A percentile compares a stretch with the other conserved stretches of the same genome.
phyloP scores from a whole-genome alignment of 2,329 filamentous ascomycete species.

The Neurospora crassa region DNA sequence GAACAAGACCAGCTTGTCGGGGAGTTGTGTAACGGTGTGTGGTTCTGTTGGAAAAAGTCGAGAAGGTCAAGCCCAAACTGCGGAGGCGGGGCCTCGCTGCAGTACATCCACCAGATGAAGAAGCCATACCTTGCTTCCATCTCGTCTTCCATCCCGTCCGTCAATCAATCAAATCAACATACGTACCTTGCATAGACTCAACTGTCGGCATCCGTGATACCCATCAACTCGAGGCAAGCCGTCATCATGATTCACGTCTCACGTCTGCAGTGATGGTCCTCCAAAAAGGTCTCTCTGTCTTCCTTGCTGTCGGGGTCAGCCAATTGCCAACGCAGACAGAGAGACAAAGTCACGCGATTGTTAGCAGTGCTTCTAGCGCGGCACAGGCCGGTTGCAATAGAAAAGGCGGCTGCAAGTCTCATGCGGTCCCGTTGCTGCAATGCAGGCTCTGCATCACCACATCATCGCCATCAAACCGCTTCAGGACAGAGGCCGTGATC shows the following conservation, averaged over 20 bases:
- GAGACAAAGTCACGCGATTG: not conserved
- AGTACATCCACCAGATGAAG: not conserved
- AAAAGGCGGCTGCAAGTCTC: constrained; percentile 1
- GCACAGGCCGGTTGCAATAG: not conserved
- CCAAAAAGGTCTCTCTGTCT: not conserved
- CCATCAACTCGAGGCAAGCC: not conserved
- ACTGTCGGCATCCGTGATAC: not conserved
- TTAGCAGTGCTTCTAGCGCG: not conserved
- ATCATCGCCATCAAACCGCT: not conserved
- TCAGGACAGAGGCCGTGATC: not conserved
- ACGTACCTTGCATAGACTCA: not conserved
- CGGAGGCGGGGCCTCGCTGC: not conserved
- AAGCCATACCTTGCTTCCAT: not conserved
- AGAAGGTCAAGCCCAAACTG: not conserved
- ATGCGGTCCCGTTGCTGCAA: not conserved
- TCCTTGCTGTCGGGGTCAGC: not conserved
- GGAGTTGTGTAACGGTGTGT: not conserved
- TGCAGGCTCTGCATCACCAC: not conserved
- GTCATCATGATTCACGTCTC: not conserved
- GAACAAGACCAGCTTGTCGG: not conserved
- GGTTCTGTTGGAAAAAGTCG: not conserved
- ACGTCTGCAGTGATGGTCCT: not conserved
- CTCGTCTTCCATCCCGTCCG: not conserved
- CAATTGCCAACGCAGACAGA: not conserved
- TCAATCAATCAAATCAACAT: not conserved